Evolutionary conservation across 2,329 filamentous ascomycete species (phyloP).

Genomic region (Aspergillus ibericus): DNA sequence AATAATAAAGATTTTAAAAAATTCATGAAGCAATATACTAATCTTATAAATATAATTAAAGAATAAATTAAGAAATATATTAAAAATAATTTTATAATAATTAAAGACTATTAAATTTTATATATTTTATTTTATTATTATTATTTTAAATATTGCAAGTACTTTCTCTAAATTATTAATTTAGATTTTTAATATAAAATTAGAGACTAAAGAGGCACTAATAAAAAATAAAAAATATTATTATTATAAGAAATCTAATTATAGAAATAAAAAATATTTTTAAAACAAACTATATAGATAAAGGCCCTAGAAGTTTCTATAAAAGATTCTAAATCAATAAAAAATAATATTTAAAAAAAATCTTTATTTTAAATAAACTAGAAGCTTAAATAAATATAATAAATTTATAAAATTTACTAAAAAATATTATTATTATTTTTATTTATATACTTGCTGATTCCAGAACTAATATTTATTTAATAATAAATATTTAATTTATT

Average conservation of each 20-base stretch:
- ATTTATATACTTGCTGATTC: not conserved
- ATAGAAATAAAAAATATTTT: not conserved
- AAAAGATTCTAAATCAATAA: not conserved
- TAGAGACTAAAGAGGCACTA: not conserved
- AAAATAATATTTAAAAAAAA: not conserved
- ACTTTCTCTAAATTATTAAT: not conserved
- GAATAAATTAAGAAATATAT: too few relatives aligned
- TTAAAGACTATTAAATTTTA: not conserved
- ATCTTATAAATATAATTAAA: too few relatives aligned
- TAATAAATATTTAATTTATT: not conserved
- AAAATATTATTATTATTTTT: not conserved
- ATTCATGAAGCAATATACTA: too few relatives aligned
- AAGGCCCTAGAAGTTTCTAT: not conserved
- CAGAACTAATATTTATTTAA: not conserved
- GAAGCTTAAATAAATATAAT: not conserved
- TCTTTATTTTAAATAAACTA: not conserved
- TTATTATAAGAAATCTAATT: not conserved
- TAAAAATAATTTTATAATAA: too few relatives aligned
- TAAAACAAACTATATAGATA: not conserved
- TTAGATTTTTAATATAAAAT: not conserved
- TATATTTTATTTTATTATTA: not conserved
- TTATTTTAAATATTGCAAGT: not conserved
- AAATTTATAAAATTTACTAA: not conserved
- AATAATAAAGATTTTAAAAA: too few relatives aligned
- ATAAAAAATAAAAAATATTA: not conserved